These are phyloP conservation scores for Diutina pseudorugosa DNA, from an alignment of 1,139 yeast species.

Conservation along the genomic window DNA sequence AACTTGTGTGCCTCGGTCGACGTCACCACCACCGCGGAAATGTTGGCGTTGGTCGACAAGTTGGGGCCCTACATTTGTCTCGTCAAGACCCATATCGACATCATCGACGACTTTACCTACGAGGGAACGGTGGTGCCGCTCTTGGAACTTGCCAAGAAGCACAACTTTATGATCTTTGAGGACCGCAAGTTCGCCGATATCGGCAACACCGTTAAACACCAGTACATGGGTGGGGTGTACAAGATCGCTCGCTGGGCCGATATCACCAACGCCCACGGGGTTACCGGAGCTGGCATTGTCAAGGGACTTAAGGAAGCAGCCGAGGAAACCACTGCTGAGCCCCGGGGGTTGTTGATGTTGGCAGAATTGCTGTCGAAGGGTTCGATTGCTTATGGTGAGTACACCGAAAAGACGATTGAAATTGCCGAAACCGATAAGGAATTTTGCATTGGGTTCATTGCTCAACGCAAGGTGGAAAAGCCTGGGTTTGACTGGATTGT, in stretches of 20 bases:
- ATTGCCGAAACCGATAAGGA: slow-evolving; percentile 80
- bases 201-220: slow-evolving; percentile 95
- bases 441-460: slow-evolving; percentile 93
- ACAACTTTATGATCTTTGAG: slow-evolving; percentile 10
- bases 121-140: slow-evolving; percentile 72
- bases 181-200: slow-evolving; percentile 91
- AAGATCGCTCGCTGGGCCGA: slow-evolving; percentile 91
- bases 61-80: slow-evolving; percentile 89
- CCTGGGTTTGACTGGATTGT: slow-evolving; percentile 90
- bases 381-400: slow-evolving; percentile 83
- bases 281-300: slow-evolving; percentile 91
- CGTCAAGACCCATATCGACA: slow-evolving; percentile 91
- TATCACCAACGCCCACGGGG: slow-evolving; percentile 95
- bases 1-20: slow-evolving; percentile 96
- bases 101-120: slow-evolving; percentile 75
- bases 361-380: slow-evolving; percentile 95
- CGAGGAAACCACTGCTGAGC: slow-evolving; percentile 45
- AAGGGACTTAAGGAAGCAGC: slow-evolving; percentile 82
- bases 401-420: slow-evolving; percentile 76
- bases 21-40: slow-evolving; percentile 66
- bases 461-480: slow-evolving; percentile 83
- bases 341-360: slow-evolving; percentile 86
- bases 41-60: slow-evolving; percentile 57
- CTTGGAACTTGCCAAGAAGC: slow-evolving; percentile 15
- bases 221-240: slow-evolving; percentile 83